Conservation (phyloP, 768 basidiomycete genomes). For the Lactarius pseudohatsudake region DNA sequence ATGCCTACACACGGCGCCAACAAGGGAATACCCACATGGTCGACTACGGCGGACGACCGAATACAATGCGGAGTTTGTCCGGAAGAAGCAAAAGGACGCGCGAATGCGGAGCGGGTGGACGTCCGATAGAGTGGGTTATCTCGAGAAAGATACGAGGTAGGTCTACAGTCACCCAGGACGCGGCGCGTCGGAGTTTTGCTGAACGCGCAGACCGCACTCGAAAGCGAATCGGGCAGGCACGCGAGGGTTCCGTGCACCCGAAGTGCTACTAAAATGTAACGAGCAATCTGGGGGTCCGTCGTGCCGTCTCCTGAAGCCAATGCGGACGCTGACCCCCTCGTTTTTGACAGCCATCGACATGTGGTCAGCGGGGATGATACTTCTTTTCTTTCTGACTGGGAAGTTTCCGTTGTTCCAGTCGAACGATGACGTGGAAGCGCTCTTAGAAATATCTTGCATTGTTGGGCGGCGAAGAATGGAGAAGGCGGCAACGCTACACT, state of each 20-base stretch:
- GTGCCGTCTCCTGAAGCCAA: not conserved
- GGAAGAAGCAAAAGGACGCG: conserved; percentile 59
- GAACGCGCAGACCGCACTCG: conserved; percentile 58
- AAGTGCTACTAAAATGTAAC: conserved; percentile 91
- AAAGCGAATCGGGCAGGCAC: conserved; percentile 98
- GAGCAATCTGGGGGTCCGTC: conserved; percentile 86
- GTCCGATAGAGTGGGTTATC: conserved; percentile 76
- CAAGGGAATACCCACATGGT: conserved; percentile 68
- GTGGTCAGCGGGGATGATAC: conserved; percentile 92
- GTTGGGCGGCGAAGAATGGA: conserved; percentile 85
- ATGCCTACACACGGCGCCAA: conserved; percentile 79
- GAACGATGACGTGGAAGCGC: conserved; percentile 89
- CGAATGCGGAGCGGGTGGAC: conserved; percentile 51
- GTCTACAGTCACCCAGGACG: conserved; percentile 17
- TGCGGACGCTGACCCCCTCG: conserved; percentile 19
- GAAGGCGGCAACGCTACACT: conserved; percentile 81
- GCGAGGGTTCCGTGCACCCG: conserved; percentile 94
- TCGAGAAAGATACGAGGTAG: conserved; percentile 71
- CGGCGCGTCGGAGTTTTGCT: conserved; percentile 6
- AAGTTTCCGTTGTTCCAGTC: conserved; percentile 96
- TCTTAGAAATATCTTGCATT: conserved; percentile 91
- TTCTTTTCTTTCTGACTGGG: conserved; percentile 86
- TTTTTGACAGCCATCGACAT: conserved; percentile 79
- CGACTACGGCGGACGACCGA: conserved; percentile 45
- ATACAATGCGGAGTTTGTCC: conserved; percentile 50